Evolutionary conservation across 1,139 yeast species (phyloP).

Genomic region (Lodderomyces theae): DNA sequence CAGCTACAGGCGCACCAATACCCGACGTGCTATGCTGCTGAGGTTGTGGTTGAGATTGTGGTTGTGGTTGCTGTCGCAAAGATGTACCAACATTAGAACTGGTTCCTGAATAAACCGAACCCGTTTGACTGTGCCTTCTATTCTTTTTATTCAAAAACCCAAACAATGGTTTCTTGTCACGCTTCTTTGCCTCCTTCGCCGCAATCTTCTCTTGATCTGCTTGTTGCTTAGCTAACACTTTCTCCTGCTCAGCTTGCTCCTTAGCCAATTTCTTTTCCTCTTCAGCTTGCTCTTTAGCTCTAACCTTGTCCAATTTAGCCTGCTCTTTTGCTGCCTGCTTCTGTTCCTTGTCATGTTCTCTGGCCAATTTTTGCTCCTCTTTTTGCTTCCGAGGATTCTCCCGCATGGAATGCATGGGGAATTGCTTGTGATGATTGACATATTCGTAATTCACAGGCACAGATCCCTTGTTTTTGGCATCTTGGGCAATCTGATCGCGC

Average conservation of each 20-base stretch:
- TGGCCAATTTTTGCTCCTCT: conserved; percentile 28
- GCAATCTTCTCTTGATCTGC: conserved; percentile 13
- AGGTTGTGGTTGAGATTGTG: background rate
- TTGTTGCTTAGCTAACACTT: conserved; percentile 10
- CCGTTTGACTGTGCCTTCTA: conserved; percentile 9
- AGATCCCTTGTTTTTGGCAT: conserved; percentile 2
- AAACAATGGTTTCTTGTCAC: conserved; percentile 10
- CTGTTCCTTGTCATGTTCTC: conserved; percentile 18
- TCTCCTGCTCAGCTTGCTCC: conserved; percentile 13
- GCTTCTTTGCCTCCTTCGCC: conserved; percentile 15
- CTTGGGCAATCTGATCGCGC: conserved; percentile 7
- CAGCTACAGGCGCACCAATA: background rate
- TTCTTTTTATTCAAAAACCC: conserved; percentile 9
- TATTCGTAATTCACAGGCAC: conserved; percentile 24
- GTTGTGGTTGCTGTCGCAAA: background rate
- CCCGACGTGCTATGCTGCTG: background rate
- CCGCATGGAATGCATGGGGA: conserved; percentile 38
- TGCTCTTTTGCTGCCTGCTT: conserved; percentile 16
- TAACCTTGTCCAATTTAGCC: conserved; percentile 13
- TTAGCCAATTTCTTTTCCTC: conserved; percentile 13
- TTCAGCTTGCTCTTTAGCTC: conserved; percentile 12
- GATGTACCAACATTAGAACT: background rate
- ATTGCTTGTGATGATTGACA: conserved; percentile 39
- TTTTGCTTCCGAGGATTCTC: conserved; percentile 29
- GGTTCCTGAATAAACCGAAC: conserved; percentile 5